Percentiles rank a stretch among this genome's conserved stretches.
These are phyloP conservation scores for Dioscorea cayenensis DNA, from an alignment of 116 monocot genomes.

Conservation along the genomic window DNA sequence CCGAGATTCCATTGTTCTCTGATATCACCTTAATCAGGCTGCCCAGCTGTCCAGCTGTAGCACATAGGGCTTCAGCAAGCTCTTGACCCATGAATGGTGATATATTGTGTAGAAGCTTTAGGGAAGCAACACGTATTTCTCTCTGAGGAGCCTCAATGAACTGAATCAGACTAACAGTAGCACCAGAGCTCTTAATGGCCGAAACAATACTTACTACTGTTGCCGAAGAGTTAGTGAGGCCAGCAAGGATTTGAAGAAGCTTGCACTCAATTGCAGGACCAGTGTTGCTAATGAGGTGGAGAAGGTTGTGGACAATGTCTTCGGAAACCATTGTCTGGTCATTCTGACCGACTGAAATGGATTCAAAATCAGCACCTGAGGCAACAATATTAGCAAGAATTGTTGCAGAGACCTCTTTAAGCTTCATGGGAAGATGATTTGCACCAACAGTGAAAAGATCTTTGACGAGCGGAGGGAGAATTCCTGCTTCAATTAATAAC, in stretches of 20 bases:
- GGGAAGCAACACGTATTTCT: conserved; percentile 66
- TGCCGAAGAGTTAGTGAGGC: conserved; percentile 57
- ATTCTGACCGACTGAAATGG: conserved; percentile 44
- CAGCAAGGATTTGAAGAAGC: conserved; percentile 83
- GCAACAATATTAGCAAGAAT: conserved; percentile 70
- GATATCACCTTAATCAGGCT: conserved; percentile 51
- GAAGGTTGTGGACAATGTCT: conserved; percentile 70
- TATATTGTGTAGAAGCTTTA: conserved; percentile 76
- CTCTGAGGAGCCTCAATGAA: conserved; percentile 74
- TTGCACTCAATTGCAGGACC: conserved; percentile 83
- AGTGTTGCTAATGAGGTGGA: conserved; percentile 90
- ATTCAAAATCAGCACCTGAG: conserved; percentile 57
- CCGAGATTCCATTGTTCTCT: conserved; percentile 57
- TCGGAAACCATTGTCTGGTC: conserved; percentile 70
- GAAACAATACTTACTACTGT: conserved; percentile 52
- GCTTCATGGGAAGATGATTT: conserved; percentile 58
- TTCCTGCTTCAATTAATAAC: conserved; percentile 61
- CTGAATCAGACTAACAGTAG: conserved; percentile 76
- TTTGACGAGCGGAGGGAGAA: conserved; percentile 78
- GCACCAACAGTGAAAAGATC: conserved; percentile 70
- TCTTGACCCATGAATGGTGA: conserved; percentile 82
- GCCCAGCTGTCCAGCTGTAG: conserved; percentile 45
- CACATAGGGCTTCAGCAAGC: conserved; percentile 50
- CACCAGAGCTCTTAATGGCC: conserved; percentile 85
- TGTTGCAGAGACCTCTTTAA: conserved; percentile 87